Base-by-base conservation (phyloP, 2,329 filamentous ascomycete species). In the Cucurbitaria berberidis region DNA sequence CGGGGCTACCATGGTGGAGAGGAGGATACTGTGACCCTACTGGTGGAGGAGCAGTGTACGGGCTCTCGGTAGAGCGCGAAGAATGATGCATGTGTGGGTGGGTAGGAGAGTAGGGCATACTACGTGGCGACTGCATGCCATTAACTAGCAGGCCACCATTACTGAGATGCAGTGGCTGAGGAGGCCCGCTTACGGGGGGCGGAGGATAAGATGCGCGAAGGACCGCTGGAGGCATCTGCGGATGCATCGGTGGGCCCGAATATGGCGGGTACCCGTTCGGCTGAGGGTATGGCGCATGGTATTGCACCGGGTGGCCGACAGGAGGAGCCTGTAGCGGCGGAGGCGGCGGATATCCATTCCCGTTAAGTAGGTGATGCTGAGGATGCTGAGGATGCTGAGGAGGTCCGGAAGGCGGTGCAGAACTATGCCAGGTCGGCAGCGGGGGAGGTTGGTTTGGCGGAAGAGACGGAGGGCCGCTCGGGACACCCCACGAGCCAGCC, bases 81-180 rank as follows among this genome's bases (percentile, higher is more conserved):
- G 72, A 63, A 40, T 63, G 60, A 52, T 75, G 63, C 40, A 63
- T 63, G 38, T 72, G 70, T 45, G 66, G 63, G 48, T 74, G 69
- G 8, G 72, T 74, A 41, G 69, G 74, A 13, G 75, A 76, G 22
- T 73, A 72, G 1, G 72, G 69, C 49, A 73, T 57, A 22, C 52
- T 57, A 42, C 66, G 75, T 22, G 76, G 72, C 21, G 75, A 76
- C 36, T 70, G 69, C 59, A 76, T 61, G 30, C 76, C 74, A 48
- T 77, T 77, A 26, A 62, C 62, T 48, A 74, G 60, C 53, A 74
- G 69, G 2, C 52, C 51, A 21, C 65, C 61, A 34, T 72, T 72
- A 51, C 59, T 67, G 15, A 73, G 64, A 55, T 75, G 73, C 8
- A 74, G 53, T 40, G 73, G 58, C 21, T 67, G 67, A 46, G 67